These are phyloP conservation scores for Aristolochia contorta DNA, from an alignment of 164 flowering plant species.

Conservation along the genomic window DNA sequence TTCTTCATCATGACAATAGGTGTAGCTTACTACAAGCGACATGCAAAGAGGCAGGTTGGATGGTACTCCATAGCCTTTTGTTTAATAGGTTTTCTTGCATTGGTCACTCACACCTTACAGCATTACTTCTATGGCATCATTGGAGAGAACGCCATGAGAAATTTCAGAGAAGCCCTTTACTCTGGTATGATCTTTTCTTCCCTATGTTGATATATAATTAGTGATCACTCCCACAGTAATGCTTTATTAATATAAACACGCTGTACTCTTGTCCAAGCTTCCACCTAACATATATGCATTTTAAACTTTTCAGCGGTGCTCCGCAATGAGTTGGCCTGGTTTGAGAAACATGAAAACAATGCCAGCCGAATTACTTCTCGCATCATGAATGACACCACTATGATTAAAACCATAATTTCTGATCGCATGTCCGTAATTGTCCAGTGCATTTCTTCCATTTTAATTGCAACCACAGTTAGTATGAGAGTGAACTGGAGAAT, in stretches of 20 bases:
- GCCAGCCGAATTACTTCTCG: constrained; percentile 45
- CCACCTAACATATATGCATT: too few species aligned
- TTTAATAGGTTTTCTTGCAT: constrained; percentile 39
- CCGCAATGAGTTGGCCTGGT: constrained; percentile 62
- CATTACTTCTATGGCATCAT: constrained; percentile 56
- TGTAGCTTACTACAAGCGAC: constrained; percentile 34
- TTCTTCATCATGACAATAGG: constrained; percentile 70
- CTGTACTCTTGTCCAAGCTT: too few species aligned
- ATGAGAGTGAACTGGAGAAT: constrained; percentile 57
- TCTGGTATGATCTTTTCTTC: constrained; percentile 30
- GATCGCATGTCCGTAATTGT: constrained; percentile 66
- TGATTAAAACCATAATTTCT: constrained; percentile 53
- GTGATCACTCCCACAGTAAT: too few species aligned
- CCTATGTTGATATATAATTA: neutral
- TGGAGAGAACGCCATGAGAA: constrained; percentile 63
- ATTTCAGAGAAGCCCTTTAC: constrained; percentile 46
- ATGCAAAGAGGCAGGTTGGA: constrained; percentile 36
- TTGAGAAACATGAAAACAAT: constrained; percentile 49
- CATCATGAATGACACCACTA: constrained; percentile 48
- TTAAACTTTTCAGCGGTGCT: constrained; percentile 33
- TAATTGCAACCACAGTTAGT: constrained; percentile 66
- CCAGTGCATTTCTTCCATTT: constrained; percentile 70
- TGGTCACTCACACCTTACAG: constrained; percentile 51
- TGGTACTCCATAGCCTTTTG: constrained; percentile 32
- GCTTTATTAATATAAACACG: too few species aligned